A percentile compares a stretch with the other conserved stretches of the same genome.
Conservation (phyloP, 108 stramenopile genomes). For the Cyclotella cryptica region DNA sequence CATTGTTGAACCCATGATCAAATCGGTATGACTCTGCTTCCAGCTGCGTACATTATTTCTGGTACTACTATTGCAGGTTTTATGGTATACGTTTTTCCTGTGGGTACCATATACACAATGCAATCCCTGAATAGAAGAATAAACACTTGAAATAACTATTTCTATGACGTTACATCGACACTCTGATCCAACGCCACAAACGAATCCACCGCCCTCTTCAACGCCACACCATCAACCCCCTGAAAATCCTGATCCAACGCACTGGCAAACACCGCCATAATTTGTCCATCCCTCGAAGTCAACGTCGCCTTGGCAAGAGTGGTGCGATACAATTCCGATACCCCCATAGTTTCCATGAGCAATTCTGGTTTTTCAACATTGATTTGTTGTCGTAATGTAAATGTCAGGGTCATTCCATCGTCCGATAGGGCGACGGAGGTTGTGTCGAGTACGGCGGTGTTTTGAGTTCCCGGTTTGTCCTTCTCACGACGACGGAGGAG, state of each 20-base stretch:
- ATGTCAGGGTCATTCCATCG: conserved; percentile 69
- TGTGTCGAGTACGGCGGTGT: conserved; percentile 47
- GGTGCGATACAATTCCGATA: conserved; percentile 70
- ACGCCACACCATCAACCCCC: conserved; percentile 71
- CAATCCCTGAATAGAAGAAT: too few relatives aligned
- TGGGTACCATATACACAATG: too few relatives aligned
- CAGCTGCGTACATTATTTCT: too few relatives aligned
- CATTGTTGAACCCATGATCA: too few relatives aligned
- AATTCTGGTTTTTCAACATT: conserved; percentile 89
- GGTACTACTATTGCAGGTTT: too few relatives aligned
- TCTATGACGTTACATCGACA: neutral
- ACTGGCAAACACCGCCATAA: conserved; percentile 82
- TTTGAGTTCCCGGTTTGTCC: conserved; percentile 65
- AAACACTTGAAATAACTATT: too few relatives aligned
- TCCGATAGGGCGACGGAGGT: conserved; percentile 55
- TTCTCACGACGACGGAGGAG: conserved; percentile 74
- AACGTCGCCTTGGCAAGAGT: conserved; percentile 82
- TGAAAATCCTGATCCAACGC: conserved; percentile 80
- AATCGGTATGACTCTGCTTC: too few relatives aligned
- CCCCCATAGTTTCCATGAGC: conserved; percentile 78
- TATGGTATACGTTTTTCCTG: too few relatives aligned
- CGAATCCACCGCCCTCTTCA: conserved; percentile 62
- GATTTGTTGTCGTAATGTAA: conserved; percentile 72
- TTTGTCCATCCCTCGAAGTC: conserved; percentile 72
- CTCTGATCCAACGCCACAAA: conserved; percentile 65